phyloP scores from a whole-genome alignment of 805 yeast species.

The Jamesozyma hellenica region DNA sequence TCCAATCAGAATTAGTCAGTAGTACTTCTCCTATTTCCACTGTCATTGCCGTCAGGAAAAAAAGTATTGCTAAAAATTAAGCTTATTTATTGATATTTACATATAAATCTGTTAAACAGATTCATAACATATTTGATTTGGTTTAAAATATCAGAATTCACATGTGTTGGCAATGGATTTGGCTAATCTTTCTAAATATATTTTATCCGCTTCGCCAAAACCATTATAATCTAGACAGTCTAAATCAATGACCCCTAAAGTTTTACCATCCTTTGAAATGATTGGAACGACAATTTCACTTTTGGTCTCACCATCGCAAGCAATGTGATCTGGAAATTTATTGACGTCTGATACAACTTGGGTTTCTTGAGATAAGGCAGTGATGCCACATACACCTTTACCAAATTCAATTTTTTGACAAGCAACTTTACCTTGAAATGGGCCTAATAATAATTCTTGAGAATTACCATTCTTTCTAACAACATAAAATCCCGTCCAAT shows the following conservation, averaged over 20 bases:
- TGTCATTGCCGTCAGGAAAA: neutral
- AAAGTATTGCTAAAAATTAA: no score
- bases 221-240: constrained; percentile 63
- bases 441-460: constrained; percentile 61
- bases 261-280: constrained; percentile 31
- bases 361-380: constrained; percentile 49
- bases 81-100: no score
- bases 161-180: constrained; percentile 42
- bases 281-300: constrained; percentile 93
- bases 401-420: constrained; percentile 77
- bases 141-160: no score
- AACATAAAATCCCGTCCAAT: constrained; percentile 93
- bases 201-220: constrained; percentile 54
- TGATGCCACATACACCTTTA: constrained; percentile 85
- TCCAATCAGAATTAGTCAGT: no score
- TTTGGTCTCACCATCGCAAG: constrained; percentile 91
- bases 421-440: constrained; percentile 95
- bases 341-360: constrained; percentile 75
- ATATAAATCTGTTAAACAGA: no score
- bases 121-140: no score
- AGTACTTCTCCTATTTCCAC: no score
- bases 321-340: constrained; percentile 83
- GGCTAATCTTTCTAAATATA: constrained; percentile 52
- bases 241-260: constrained; percentile 75
- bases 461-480: constrained; percentile 16